Evolutionary conservation across 768 basidiomycete species (phyloP).

Genomic region (Lactarius sanguifluus): DNA sequence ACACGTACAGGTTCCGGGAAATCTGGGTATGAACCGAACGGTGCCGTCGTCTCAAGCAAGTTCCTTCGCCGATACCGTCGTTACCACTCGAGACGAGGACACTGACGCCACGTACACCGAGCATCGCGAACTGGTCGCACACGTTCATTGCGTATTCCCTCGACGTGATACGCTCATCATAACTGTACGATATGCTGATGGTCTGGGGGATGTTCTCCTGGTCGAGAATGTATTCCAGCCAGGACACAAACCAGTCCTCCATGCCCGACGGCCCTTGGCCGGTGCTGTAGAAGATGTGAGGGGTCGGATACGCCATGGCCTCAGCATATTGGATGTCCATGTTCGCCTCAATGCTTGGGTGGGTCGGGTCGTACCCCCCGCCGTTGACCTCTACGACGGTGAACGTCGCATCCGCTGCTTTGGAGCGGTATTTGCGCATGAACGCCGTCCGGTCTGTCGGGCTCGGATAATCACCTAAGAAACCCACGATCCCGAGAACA

Average conservation of each 20-base stretch:
- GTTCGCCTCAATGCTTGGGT: not conserved
- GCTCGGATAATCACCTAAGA: not conserved
- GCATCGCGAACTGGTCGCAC: not conserved
- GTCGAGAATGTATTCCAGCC: not conserved
- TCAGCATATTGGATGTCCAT: not conserved
- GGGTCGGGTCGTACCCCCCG: not conserved
- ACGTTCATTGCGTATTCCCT: not conserved
- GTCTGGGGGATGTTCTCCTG: not conserved
- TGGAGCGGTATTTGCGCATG: not conserved
- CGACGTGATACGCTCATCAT: not conserved
- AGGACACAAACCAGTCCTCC: not conserved
- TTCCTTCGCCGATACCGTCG: not conserved
- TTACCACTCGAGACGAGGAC: not conserved
- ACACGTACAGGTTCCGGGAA: not conserved
- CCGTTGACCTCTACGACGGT: not conserved
- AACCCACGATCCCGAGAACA: not conserved
- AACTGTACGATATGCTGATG: not conserved
- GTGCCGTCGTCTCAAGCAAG: not conserved
- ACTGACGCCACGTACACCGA: not conserved
- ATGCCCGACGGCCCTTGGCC: not conserved
- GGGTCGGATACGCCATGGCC: slow-evolving; percentile 1
- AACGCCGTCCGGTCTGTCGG: not conserved
- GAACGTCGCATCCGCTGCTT: not conserved
- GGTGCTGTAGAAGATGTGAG: not conserved
- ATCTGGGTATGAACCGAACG: not conserved